Conservation (phyloP, 306 rosid genomes). For the Coriaria nepalensis region DNA sequence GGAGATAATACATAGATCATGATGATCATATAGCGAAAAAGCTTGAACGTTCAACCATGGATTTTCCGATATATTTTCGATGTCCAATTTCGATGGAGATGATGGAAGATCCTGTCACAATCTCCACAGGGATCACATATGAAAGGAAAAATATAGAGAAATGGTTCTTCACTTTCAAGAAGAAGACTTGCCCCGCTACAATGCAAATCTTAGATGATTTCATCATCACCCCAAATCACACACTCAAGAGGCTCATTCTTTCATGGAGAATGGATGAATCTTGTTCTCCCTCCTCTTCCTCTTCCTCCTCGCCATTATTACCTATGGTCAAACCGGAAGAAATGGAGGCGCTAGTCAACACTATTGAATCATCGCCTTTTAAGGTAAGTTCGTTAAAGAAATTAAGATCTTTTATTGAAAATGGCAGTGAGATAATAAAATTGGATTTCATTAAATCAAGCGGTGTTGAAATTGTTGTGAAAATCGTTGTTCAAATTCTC, state of each 20-base stretch:
- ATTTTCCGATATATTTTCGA: constrained; percentile 26
- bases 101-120: constrained; percentile 38
- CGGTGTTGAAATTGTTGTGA: constrained; percentile 23
- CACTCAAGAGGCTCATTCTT: constrained; percentile 37
- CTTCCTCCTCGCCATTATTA: constrained; percentile 2
- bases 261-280: constrained; percentile 20
- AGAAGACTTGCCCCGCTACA: constrained; percentile 44
- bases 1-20: neutral
- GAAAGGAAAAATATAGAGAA: constrained; percentile 37
- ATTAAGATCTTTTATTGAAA: constrained; percentile 27
- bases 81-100: constrained; percentile 48
- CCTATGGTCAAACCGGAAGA: constrained; percentile 11
- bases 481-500: constrained; percentile 20
- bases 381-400: constrained; percentile 35
- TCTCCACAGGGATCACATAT: constrained; percentile 39
- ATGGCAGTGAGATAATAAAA: constrained; percentile 2
- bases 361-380: constrained; percentile 37
- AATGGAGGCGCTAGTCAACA: constrained; percentile 16
- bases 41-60: constrained; percentile 17
- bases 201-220: constrained; percentile 24
- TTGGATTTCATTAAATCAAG: constrained; percentile 14
- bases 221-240: constrained; percentile 33
- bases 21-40: neutral
- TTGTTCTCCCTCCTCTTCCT: neutral
- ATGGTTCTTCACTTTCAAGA: constrained; percentile 42